These are phyloP conservation scores for Talaromyces funiculosus DNA, from an alignment of 2,329 filamentous ascomycete species.

Conservation along the genomic window DNA sequence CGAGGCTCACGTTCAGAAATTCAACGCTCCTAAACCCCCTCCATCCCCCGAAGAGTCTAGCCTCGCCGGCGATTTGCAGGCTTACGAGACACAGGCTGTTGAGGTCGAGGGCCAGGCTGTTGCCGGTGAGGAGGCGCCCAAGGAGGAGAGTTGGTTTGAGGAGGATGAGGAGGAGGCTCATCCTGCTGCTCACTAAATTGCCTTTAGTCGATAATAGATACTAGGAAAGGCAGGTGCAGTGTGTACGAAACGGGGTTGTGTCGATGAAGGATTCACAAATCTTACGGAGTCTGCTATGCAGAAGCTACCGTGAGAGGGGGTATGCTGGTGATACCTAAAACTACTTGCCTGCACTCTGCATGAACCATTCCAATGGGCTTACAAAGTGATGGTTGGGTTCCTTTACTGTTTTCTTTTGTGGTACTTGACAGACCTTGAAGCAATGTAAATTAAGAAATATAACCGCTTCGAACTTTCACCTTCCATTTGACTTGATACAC, in stretches of 20 bases:
- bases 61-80: conserved; percentile 83
- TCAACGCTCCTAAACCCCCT: conserved; percentile 72
- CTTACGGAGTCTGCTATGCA: background rate
- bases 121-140: conserved; percentile 55
- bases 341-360: background rate
- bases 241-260: background rate
- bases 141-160: conserved; percentile 74
- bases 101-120: conserved; percentile 85
- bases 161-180: conserved; percentile 55
- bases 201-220: background rate
- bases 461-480: background rate
- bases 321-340: background rate
- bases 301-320: background rate
- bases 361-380: background rate
- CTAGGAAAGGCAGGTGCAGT: background rate
- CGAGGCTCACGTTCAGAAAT: conserved; percentile 86
- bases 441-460: conserved; percentile 14
- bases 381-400: background rate
- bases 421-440: conserved; percentile 7
- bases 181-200: conserved; percentile 38
- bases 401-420: conserved; percentile 10
- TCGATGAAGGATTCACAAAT: background rate
- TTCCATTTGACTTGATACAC: background rate
- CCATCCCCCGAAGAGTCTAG: conserved; percentile 88
- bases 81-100: conserved; percentile 89